Evolutionary conservation across 2,329 filamentous ascomycete genomes (phyloP).

Genomic region (Pseudopithomyces maydicus): DNA sequence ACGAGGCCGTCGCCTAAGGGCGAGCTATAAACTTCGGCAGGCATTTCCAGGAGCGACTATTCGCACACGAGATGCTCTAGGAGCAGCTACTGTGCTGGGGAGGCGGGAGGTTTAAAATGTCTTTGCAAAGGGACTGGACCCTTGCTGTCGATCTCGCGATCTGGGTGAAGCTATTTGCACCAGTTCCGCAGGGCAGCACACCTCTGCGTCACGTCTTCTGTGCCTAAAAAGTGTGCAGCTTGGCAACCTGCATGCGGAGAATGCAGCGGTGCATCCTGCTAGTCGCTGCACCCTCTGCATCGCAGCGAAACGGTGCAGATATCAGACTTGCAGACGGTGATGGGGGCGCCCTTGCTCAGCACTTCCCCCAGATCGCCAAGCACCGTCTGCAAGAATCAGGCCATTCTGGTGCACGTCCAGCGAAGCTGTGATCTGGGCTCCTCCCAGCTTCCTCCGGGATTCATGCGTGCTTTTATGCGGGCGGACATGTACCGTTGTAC

Average conservation of each 20-base stretch:
- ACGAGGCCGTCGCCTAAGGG: not conserved
- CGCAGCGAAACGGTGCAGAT: not conserved
- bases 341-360: not conserved
- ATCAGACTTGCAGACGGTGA: not conserved
- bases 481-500: too few relatives aligned
- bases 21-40: not conserved
- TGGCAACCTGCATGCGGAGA: not conserved
- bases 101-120: not conserved
- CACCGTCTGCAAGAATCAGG: not conserved
- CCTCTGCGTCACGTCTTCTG: not conserved
- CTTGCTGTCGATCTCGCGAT: slow-evolving; percentile 3
- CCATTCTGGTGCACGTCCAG: not conserved
- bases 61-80: not conserved
- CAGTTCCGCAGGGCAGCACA: not conserved
- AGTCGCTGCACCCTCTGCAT: not conserved
- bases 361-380: not conserved
- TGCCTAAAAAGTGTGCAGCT: not conserved
- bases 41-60: not conserved
- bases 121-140: not conserved
- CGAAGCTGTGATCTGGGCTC: not conserved
- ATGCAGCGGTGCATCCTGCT: not conserved
- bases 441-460: too few relatives aligned
- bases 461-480: too few relatives aligned
- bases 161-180: not conserved
- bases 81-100: not conserved